Evolutionary conservation across 2,329 filamentous ascomycete genomes (phyloP).

Genomic region (Escovopsis sp.): DNA sequence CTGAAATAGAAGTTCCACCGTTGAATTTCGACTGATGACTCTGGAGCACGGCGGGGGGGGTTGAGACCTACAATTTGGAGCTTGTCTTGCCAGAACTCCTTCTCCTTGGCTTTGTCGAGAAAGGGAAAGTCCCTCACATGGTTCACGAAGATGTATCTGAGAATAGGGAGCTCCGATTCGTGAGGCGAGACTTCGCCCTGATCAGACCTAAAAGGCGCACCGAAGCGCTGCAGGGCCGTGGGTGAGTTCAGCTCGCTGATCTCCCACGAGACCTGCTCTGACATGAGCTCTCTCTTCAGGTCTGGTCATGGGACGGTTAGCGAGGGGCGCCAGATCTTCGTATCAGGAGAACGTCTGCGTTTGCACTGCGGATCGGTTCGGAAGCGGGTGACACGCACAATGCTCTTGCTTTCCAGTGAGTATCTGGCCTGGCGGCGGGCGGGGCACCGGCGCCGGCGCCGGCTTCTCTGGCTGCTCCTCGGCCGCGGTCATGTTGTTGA

Average conservation of each 20-base stretch:
- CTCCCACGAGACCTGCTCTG: slow-evolving; percentile 77
- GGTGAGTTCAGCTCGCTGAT: slow-evolving; percentile 88
- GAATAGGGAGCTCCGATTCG: slow-evolving; percentile 83
- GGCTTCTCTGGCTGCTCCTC: slow-evolving; percentile 12
- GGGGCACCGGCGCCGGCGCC: slow-evolving; percentile 13
- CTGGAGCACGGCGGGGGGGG: not conserved
- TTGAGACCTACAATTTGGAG: slow-evolving; percentile 63
- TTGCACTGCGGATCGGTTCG: not conserved
- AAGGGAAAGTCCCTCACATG: slow-evolving; percentile 98
- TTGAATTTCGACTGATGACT: no score
- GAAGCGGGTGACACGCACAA: slow-evolving; percentile 42
- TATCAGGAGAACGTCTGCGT: not conserved
- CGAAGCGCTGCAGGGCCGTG: slow-evolving; percentile 86
- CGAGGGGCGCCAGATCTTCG: not conserved
- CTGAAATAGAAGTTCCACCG: no score
- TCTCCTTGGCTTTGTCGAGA: slow-evolving; percentile 88
- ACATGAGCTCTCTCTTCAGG: slow-evolving; percentile 88
- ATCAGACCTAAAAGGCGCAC: slow-evolving; percentile 86
- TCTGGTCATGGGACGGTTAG: slow-evolving; percentile 35
- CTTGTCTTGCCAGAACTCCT: slow-evolving; percentile 99
- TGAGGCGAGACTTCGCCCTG: slow-evolving; percentile 84
- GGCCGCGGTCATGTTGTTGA: slow-evolving; percentile 14
- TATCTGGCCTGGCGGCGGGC: slow-evolving; percentile 29
- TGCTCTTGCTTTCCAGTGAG: slow-evolving; percentile 97
- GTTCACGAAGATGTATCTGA: slow-evolving; percentile 94